These are phyloP conservation scores for Colletotrichum camelliae DNA, from an alignment of 2,329 filamentous ascomycete genomes.

Conservation along the genomic window DNA sequence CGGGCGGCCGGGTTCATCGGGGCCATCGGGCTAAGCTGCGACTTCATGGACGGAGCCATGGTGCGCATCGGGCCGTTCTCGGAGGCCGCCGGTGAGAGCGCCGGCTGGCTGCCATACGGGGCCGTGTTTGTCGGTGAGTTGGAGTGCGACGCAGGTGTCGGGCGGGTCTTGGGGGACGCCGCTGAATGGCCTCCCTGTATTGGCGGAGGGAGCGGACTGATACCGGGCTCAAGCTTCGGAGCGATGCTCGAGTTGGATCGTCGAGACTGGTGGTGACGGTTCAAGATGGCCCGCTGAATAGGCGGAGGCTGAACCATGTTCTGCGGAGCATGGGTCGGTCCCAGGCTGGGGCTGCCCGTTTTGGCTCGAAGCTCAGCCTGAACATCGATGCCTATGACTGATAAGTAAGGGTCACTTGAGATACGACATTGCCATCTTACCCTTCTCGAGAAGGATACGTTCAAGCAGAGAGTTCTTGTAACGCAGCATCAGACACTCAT, in stretches of 20 bases:
- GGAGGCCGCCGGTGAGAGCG: slow-evolving; percentile 49
- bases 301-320: slow-evolving; percentile 76
- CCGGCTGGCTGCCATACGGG: slow-evolving; percentile 45
- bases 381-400: slow-evolving; percentile 82
- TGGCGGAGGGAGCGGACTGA: slow-evolving; percentile 49
- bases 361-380: slow-evolving; percentile 94
- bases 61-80: slow-evolving; percentile 54
- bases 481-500: slow-evolving; percentile 96
- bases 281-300: slow-evolving; percentile 81
- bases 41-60: slow-evolving; percentile 44
- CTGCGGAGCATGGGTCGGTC: slow-evolving; percentile 70
- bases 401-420: background rate
- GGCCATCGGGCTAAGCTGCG: slow-evolving; percentile 39
- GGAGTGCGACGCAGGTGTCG: slow-evolving; percentile 81
- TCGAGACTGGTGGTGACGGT: slow-evolving; percentile 77
- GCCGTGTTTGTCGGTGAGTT: slow-evolving; percentile 59
- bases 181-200: slow-evolving; percentile 57
- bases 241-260: slow-evolving; percentile 76
- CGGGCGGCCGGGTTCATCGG: slow-evolving; percentile 32
- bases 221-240: slow-evolving; percentile 71
- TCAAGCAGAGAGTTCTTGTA: slow-evolving; percentile 98
- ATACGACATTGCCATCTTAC: slow-evolving; percentile 46
- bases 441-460: slow-evolving; percentile 94
- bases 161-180: slow-evolving; percentile 73
- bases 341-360: slow-evolving; percentile 83